Evolutionary conservation across 352 stramenopile species (phyloP).

Genomic region (Globisporangium heterothallicum): DNA sequence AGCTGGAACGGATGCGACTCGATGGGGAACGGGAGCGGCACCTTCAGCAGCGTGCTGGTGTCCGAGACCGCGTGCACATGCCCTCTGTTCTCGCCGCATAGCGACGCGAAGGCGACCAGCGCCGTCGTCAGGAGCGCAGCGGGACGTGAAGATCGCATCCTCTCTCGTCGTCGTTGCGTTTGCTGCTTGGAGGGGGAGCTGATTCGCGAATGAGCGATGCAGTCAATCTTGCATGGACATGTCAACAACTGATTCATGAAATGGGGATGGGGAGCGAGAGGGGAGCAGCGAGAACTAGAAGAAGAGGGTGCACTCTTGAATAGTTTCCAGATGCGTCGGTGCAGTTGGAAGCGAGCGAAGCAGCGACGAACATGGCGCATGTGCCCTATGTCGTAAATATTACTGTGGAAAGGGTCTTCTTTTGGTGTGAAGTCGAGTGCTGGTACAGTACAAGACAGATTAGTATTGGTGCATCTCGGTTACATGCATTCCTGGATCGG

Average conservation of each 20-base stretch:
- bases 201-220: conserved; percentile 4
- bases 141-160: not conserved
- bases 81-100: conserved; percentile 8
- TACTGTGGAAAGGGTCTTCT: no score
- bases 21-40: conserved; percentile 45
- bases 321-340: no score
- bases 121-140: not conserved
- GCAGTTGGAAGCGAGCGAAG: no score
- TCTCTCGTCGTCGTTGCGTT: not conserved
- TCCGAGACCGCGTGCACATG: conserved; percentile 11
- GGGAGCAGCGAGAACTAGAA: no score
- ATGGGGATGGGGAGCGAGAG: no score
- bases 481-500: not conserved
- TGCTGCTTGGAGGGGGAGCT: conserved; percentile 3
- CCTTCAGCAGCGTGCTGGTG: conserved; percentile 1
- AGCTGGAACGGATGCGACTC: conserved; percentile 48
- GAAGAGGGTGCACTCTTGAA: no score
- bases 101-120: conserved; percentile 4
- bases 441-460: not conserved
- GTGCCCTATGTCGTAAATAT: no score
- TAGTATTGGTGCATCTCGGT: not conserved
- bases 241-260: not conserved
- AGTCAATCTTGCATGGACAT: not conserved
- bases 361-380: no score
- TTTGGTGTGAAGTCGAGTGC: not conserved